A percentile compares a stretch with the other conserved stretches of the same genome.
Evolutionary conservation across 495 filamentous ascomycete genomes (phyloP).

Genomic region (Aspergillus heteromorphus): DNA sequence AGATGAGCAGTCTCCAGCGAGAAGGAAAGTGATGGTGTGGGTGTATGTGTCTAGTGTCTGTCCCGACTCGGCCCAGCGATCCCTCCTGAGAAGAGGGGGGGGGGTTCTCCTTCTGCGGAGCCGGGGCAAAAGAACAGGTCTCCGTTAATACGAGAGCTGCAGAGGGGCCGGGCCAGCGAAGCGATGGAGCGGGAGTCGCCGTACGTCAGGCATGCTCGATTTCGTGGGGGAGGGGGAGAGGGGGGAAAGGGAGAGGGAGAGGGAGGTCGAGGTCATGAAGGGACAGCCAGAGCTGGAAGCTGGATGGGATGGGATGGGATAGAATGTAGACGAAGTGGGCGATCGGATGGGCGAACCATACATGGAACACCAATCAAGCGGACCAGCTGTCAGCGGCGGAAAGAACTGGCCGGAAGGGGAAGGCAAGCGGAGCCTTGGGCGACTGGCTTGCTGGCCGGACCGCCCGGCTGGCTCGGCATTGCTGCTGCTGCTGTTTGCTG

Average conservation of each 20-base stretch:
- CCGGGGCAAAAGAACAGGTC: constrained; percentile 15
- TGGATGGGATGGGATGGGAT: too few relatives aligned
- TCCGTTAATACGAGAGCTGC: constrained; percentile 20
- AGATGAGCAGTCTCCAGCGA: too few relatives aligned
- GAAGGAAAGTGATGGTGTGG: too few relatives aligned
- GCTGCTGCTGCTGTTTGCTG: not conserved
- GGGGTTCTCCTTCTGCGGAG: not conserved
- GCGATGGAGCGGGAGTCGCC: constrained; percentile 2
- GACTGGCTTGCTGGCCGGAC: constrained; percentile 6
- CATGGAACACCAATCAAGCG: not conserved
- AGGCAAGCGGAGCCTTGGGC: too few relatives aligned
- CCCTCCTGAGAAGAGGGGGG: not conserved
- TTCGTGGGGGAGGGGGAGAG: not conserved
- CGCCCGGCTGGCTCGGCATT: constrained; percentile 13
- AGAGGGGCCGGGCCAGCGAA: constrained; percentile 9
- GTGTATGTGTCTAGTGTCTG: too few relatives aligned
- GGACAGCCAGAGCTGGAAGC: too few relatives aligned
- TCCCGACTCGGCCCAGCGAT: not conserved
- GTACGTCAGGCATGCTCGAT: constrained; percentile 16
- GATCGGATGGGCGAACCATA: constrained; percentile 7
- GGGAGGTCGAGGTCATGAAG: too few relatives aligned
- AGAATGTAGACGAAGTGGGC: too few relatives aligned
- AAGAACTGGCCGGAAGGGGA: constrained; percentile 1
- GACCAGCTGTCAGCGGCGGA: constrained; percentile 3
- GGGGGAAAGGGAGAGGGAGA: too few relatives aligned